Evolutionary conservation across 2,329 filamentous ascomycete genomes (phyloP), one percentile per base, ranked within the genome.

Genomic region (Verticillium zaregamsianum): DNA sequence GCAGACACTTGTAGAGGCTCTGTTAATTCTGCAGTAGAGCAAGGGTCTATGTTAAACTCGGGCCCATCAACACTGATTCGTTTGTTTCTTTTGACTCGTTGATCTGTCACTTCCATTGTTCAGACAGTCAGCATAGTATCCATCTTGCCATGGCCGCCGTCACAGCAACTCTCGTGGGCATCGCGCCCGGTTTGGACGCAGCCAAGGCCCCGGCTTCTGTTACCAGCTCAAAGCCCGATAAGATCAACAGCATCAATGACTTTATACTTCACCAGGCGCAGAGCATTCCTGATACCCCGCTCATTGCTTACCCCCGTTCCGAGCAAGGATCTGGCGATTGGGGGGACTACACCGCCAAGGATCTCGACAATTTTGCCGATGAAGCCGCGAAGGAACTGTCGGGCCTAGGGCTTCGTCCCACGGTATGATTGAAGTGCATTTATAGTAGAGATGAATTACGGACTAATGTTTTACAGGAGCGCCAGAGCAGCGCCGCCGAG

Each of bases 331-430:
- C 62, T 20, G 60, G 62, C 0, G 66, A 70, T 33, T 69, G 66
- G 62, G 66, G 62, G 32, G 64, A 69, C 35, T 68, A 68, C 59
- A 69, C 69, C 2, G 64, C 67, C 14, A 66, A 62, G 31, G 62
- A 70, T 15, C 63, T 70, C 1, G 69, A 70, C 58, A 52, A 37
- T 1, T 70, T 68, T 57, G 67, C 69, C 14, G 66, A 68, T 23
- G 67, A 68, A 32, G 66, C 62, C 3, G 67, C 64, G 20, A 63
- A 62, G 28, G 58, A 62, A 14, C 64, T 64, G 40, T 59, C 59
- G 2, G 39, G 60, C 20, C 58, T 55, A 2, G 63, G 64, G 3
- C 61, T 66, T 5, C 58, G 62, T 3, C 64, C 64, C 9, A 59
- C 58, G 59, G 64, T 65, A 62, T 28, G 60, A 57, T n/a, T 15